Base-by-base conservation (phyloP, 805 yeast species). In the Priceomyces medius region DNA sequence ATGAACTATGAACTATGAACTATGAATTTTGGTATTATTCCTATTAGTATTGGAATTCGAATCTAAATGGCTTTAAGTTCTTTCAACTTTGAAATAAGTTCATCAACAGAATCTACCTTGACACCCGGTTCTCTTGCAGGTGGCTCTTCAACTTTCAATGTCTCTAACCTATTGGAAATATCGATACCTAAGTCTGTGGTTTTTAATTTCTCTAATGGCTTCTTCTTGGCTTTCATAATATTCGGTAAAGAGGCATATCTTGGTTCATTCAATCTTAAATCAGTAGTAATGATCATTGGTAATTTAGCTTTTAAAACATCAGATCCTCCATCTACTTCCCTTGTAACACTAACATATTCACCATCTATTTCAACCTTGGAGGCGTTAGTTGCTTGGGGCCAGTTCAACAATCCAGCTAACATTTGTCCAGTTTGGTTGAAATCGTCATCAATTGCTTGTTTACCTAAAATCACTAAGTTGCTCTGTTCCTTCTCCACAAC, bases 301-400 rank as follows among this genome's bases (percentile, higher is more conserved):
- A 90, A 74, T 45, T 77, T 69, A 23, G 96, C 87, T 38, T 76
- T 73, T 43, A 93, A 72, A 10, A 87, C 81, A 61, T 88, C 95
- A 38, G 85, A 81, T 56, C 99, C 99, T 40, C 97, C 97, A 61
- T 93, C 99, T 37, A 91, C 80, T 70, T 93, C 99, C 58, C 97
- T 78, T 34, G 91, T 85, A 20, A 93, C 95, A 23, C 77, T 76
- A 16, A 85, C 77, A 38, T 71, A 70, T 38, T 76, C 80, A 14
- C 73, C 77, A 29, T 70, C 64, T 16, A 88, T 61, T 32, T 75
- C 84, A 27, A 91, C 91, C 61, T 87, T 85, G 35, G 93, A 84
- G 5, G 97, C 97, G 58, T 88, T 87, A 24, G 97, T 91, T 24
- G 96, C 97, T 58, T 90, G 97, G 14, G 97, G 95, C 98, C 98